These are phyloP conservation scores for Yarrowia porcina DNA, from an alignment of 805 yeast species.

Conservation along the genomic window DNA sequence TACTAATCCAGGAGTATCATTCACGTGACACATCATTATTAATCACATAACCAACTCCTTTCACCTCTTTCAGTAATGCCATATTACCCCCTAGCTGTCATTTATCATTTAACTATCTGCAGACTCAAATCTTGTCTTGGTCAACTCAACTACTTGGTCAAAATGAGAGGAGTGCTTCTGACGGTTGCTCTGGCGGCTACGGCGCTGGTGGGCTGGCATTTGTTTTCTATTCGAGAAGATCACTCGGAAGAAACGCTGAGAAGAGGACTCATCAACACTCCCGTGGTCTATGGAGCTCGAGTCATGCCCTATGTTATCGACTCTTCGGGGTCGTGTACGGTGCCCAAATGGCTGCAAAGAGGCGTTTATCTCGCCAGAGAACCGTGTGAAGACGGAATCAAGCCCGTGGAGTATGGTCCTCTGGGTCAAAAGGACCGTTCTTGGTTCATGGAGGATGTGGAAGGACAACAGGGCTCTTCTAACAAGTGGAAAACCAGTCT, in stretches of 20 bases:
- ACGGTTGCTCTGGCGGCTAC: neutral
- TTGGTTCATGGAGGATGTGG: no score
- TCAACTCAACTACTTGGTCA: no score
- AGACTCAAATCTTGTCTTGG: no score
- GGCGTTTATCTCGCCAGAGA: neutral
- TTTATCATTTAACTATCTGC: no score
- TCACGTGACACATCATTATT: no score
- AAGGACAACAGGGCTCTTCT: neutral
- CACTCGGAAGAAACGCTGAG: neutral
- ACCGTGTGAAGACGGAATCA: neutral
- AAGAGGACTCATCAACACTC: neutral
- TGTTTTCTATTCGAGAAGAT: neutral
- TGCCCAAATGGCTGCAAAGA: neutral
- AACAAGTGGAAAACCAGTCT: neutral
- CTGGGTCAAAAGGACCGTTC: neutral
- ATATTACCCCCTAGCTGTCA: no score
- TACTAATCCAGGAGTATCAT: no score
- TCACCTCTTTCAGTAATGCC: no score
- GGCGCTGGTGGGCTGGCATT: neutral
- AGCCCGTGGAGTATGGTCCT: neutral
- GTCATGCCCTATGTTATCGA: constrained; percentile 2
- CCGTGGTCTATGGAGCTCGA: neutral
- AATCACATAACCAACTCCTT: no score
- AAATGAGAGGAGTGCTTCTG: no score
- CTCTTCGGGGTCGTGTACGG: neutral